Evolutionary conservation across 495 filamentous ascomycete genomes (phyloP), one percentile per base, ranked within the genome.

Genomic region (Aspergillus conjunctus): DNA sequence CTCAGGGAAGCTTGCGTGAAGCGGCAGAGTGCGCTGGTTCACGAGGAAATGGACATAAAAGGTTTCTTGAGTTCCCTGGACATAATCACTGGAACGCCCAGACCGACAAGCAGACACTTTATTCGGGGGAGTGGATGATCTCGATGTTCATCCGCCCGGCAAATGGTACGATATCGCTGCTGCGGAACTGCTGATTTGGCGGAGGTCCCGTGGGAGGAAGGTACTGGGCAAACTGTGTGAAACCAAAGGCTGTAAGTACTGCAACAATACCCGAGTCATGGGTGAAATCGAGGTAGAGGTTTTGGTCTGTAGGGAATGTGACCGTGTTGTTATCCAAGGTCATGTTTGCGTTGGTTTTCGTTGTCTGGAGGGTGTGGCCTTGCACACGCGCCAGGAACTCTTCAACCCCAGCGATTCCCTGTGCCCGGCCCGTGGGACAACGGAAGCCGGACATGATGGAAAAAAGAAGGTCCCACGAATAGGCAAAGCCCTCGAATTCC

Each of bases 41-140:
- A 86, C 73, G 7, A 88, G 68, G 67, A 89, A 87, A 66, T 88
- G 85, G 6, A 89, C 71, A 63, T 88, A 88, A 10, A 64, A 77
- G 3, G 84, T 88, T 56, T 76, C 72, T 7, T 18, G 45, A 1
- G 58, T 66, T n/a, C 62, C 59, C 6, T 31, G 4, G 18, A 67
- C 43, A 44, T 68, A 68, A 5, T 56, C 17, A 62, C 33, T 12
- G 57, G 59, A 0, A 60, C 41, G 21, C 7, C 9, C 66, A 9
- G 68, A 65, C 17, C 85, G 73, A 43, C 77, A 66, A 0, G 78
- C 69, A 15, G 67, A 58, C 1, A 88, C 70, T 14, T 84, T 80
- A 15, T 76, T 71, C 0, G 85, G 86, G 2, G n/a, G 85, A 76
- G 9, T 73, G 70, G 67, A 88, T 85, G 49, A 89, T 73, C 61